A percentile compares a stretch with the other conserved stretches of the same genome.
phyloP scores from a whole-genome alignment of 73 alveolate species.

The Paramecium primaurelia region DNA sequence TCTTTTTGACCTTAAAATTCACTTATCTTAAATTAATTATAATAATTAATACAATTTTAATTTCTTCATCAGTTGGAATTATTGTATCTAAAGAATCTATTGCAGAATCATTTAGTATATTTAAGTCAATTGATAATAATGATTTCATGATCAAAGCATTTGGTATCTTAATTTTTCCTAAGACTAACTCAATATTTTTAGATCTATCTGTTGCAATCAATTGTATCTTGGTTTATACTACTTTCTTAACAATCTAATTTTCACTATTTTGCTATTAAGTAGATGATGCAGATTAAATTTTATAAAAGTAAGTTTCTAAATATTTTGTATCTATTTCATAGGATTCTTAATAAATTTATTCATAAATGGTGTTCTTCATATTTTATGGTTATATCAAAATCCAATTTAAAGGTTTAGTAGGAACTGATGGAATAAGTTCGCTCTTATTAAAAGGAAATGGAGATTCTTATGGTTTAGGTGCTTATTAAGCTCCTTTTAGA shows the following conservation, averaged over 20 bases:
- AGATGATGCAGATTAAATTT: not conserved
- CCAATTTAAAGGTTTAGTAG: constrained; percentile 30
- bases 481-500: not conserved
- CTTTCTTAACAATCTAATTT: not conserved
- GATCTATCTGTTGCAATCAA: constrained; percentile 30
- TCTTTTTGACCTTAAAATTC: not conserved
- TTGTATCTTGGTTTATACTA: not conserved
- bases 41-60: not conserved
- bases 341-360: not conserved
- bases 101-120: not conserved
- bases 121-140: not conserved
- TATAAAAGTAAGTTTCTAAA: not conserved
- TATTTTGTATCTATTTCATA: not conserved
- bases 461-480: not conserved
- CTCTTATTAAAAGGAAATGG: not conserved
- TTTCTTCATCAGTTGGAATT: constrained; percentile 22
- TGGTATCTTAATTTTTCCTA: constrained; percentile 28
- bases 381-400: not conserved
- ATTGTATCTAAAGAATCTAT: not conserved
- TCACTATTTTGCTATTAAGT: not conserved
- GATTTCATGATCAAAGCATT: not conserved
- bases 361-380: not conserved
- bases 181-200: constrained; percentile 33
- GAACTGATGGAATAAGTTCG: not conserved
- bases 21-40: not conserved